Evolutionary conservation across 192 early-diverging fungal species (phyloP), one percentile per base, ranked within the genome.

Genomic region (Entophlyctis helioformis): DNA sequence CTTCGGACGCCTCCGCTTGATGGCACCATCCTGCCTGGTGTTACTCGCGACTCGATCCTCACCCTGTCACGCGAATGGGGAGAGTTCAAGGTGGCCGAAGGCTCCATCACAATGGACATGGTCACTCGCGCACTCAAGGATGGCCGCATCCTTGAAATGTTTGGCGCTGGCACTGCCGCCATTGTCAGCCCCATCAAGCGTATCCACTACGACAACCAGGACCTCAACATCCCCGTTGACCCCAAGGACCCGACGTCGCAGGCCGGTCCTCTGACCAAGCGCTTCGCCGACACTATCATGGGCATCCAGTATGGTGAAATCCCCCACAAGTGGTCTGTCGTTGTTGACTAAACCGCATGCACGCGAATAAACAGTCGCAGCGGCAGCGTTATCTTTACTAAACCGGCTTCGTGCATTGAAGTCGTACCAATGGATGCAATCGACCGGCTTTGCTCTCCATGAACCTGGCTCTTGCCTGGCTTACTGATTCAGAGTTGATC

Each of bases 131-230:
- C 88, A 25, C 53, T 78, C 45, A 70, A 86, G 46, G 76, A 89
- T 54, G 78, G 78, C 19, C 80, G 89, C 26, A 36, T 96, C 45
- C 60, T 83, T 28, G 91, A 96, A 54, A 81, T 93, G 80, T 96
- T 96, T 72, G 91, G 91, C 47, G 72, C 89, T 15, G 93, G 93
- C 37, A 96, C 93, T 38, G 93, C 93, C 26, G 89, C 87, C 62
- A 91, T 96, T 56, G 91, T 96, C 19, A 76, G 69, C 46, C 93
- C 93, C 11, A 88, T 96, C 69, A 90, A 85, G 76, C 66, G 58
- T 39, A 87, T 96, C 57, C 57, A 65, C 48, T 94, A 83, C 62
- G 57, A 85, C 36, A 85, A 77, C 43, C 53, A 64, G 42, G 88
- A 96, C 50, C 67, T 88, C 49, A 42, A 64, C n/a, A 75, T 96